Percentiles rank a stretch among this genome's conserved stretches.
Conservation (phyloP, 2,329 filamentous ascomycete genomes). For the Chlorencoelia australis region DNA sequence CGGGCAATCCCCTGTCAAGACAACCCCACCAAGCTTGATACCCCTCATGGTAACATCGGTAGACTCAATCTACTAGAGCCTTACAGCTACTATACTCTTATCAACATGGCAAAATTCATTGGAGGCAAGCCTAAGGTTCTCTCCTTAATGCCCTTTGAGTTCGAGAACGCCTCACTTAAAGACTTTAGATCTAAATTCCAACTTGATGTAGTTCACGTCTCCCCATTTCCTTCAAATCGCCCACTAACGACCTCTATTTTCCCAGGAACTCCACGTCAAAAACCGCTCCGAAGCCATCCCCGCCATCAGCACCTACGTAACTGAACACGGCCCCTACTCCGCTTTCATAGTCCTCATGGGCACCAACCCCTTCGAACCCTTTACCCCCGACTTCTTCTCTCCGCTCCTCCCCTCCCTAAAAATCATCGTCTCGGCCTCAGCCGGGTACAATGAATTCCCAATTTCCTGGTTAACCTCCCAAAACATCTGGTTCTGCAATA, state of each 20-base stretch:
- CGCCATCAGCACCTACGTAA: slow-evolving; percentile 30
- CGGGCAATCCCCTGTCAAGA: too few relatives aligned
- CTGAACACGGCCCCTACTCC: slow-evolving; percentile 32
- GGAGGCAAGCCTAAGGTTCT: slow-evolving; percentile 2
- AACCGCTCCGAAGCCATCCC: slow-evolving; percentile 30
- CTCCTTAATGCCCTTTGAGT: slow-evolving; percentile 1
- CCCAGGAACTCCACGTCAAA: slow-evolving; percentile 27
- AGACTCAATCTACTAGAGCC: too few relatives aligned
- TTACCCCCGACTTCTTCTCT: slow-evolving; percentile 35
- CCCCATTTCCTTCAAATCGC: not conserved
- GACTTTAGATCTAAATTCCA: slow-evolving; percentile 3
- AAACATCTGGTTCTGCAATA: slow-evolving; percentile 44
- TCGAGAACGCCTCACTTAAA: slow-evolving; percentile 1
- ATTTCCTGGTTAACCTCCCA: slow-evolving; percentile 33
- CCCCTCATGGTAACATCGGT: too few relatives aligned
- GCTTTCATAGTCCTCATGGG: slow-evolving; percentile 42
- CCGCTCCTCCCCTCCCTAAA: slow-evolving; percentile 33
- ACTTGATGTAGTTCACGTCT: slow-evolving; percentile 5
- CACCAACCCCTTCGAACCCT: slow-evolving; percentile 38
- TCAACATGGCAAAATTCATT: not conserved
- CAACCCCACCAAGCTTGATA: too few relatives aligned
- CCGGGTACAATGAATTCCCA: slow-evolving; percentile 39
- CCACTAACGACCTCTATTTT: not conserved
- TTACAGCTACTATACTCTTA: too few relatives aligned
- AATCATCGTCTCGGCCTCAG: slow-evolving; percentile 37